Evolutionary conservation across 345 rosid species (phyloP), one percentile per base, ranked within the genome.

Genomic region (Syzygium oleosum): DNA sequence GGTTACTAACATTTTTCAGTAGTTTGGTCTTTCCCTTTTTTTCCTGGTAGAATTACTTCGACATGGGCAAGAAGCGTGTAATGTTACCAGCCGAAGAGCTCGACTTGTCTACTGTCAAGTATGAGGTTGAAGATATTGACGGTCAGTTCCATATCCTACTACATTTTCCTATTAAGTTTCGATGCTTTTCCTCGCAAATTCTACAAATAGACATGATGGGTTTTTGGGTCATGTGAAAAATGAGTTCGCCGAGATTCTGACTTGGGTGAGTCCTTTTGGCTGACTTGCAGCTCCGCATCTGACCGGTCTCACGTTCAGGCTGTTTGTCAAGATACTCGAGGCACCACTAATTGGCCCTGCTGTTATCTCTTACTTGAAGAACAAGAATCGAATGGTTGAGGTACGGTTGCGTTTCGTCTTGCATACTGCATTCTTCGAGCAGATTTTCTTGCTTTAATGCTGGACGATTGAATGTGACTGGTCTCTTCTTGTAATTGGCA

Each of bases 231-330:
- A 49, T 51, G 43, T 23, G 85, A 34, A 55, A 85, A 55, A 52
- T 5, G 46, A 51, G 84, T 21, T 19, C 1, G 27, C 55, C 53
- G 27, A 73, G 8, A 68, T 68, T 43, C 22, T 86, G 19, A 55
- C 52, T 34, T 51, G 15, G 43, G 22, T 78, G 77, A 56, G 27
- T 85, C 14, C 25, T 73, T 41, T 34, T 73, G 25, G 78, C 51
- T 84, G 80, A 4, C 51, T 84, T 91, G 80, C 94, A 96, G 98
- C 96, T 84, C 97, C 99, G 27, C 97, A 94, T 92, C 87, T 96
- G 92, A 94, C 96, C 27, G 99, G 99, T 25, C 87, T 91, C 85
- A 68, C 51, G 83, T 91, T 96, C 85, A 94, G 90, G 93, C 73
- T 96, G 86, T 95, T 95, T 87, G 95, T 93, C 85, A 90, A 90